Evolutionary conservation across 2,329 filamentous ascomycete genomes (phyloP).

Genomic region (Ophiostoma sp.): DNA sequence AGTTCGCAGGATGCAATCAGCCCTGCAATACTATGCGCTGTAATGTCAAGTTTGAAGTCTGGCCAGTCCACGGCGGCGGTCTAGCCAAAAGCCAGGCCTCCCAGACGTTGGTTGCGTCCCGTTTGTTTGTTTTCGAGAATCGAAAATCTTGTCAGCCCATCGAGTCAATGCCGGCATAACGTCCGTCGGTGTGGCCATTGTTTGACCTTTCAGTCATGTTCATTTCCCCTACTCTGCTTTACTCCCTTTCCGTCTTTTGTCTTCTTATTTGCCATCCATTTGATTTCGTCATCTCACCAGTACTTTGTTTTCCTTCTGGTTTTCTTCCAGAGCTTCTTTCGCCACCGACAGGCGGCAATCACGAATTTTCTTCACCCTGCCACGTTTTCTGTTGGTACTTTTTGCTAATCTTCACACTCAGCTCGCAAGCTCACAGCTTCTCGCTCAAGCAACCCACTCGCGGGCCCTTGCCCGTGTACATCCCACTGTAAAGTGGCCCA

Average conservation of each 20-base stretch:
- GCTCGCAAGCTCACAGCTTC: not conserved
- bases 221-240: not conserved
- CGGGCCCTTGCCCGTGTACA: not conserved
- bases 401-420: not conserved
- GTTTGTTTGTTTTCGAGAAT: not conserved
- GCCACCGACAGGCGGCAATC: slow-evolving; percentile 7
- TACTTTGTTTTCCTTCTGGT: not conserved
- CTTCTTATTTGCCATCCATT: not conserved
- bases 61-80: not conserved
- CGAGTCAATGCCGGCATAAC: slow-evolving; percentile 8
- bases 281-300: not conserved
- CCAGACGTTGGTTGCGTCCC: not conserved
- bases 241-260: not conserved
- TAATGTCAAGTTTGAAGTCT: not conserved
- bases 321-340: slow-evolving; percentile 8
- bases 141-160: not conserved
- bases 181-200: not conserved
- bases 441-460: not conserved
- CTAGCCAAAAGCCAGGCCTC: not conserved
- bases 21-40: not conserved
- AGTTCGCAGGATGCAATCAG: slow-evolving; percentile 14
- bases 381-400: slow-evolving; percentile 14
- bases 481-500: not conserved
- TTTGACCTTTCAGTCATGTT: not conserved
- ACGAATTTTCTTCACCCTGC: slow-evolving; percentile 9